A percentile compares a stretch with the other conserved stretches of the same genome.
Evolutionary conservation across 257 asterid species (phyloP).

Genomic region (Osmanthus fragrans): DNA sequence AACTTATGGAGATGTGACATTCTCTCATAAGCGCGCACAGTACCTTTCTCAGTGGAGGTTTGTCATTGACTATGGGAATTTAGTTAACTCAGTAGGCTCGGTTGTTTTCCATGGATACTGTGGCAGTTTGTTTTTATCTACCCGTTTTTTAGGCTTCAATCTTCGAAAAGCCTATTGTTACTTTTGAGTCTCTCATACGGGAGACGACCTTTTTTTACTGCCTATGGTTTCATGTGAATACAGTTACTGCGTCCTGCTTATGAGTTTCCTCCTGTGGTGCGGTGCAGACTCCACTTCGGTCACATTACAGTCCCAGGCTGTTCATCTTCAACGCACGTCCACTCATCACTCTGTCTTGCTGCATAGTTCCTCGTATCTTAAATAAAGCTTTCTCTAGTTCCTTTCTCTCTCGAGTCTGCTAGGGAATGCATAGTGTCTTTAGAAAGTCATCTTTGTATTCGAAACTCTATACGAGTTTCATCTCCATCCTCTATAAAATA

Average conservation of each 20-base stretch:
- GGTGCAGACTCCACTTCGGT: slow-evolving; percentile 8
- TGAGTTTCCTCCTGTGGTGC: slow-evolving; percentile 22
- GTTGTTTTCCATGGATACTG: slow-evolving; percentile 55
- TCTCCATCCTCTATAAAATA: slow-evolving; percentile 4
- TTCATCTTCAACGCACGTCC: not conserved
- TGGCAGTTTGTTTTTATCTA: slow-evolving; percentile 34
- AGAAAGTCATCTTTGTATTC: not conserved
- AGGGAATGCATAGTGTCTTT: slow-evolving; percentile 4
- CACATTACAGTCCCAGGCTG: not conserved
- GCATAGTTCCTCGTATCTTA: not conserved
- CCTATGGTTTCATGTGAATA: slow-evolving; percentile 46
- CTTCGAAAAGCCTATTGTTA: slow-evolving; percentile 49
- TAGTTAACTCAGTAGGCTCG: slow-evolving; percentile 36
- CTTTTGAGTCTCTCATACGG: slow-evolving; percentile 24
- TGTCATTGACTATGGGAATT: slow-evolving; percentile 4
- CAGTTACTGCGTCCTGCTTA: slow-evolving; percentile 28
- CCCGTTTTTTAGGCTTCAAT: slow-evolving; percentile 58
- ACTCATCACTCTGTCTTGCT: not conserved
- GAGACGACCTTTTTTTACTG: slow-evolving; percentile 42
- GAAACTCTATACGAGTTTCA: not conserved
- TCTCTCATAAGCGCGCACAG: slow-evolving; percentile 46
- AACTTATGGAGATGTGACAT: slow-evolving; percentile 84
- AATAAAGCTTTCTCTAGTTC: slow-evolving; percentile 30
- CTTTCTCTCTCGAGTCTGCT: not conserved
- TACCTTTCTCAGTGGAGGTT: slow-evolving; percentile 7